Evolutionary conservation across 2,329 filamentous ascomycete genomes (phyloP).

Genomic region (Phialophora expanda): DNA sequence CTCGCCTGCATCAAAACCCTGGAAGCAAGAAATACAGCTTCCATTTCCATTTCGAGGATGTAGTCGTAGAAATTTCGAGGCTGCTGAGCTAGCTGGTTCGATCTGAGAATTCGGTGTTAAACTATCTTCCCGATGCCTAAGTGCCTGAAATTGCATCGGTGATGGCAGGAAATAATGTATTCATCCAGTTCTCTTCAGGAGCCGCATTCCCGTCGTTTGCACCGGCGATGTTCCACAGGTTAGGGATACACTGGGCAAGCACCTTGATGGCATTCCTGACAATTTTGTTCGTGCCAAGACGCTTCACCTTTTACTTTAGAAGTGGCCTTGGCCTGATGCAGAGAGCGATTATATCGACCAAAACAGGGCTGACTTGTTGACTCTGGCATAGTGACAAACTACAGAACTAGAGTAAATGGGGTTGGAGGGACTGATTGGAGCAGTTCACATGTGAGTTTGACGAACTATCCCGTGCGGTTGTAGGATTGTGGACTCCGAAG

Average conservation of each 20-base stretch:
- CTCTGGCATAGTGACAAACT: not conserved
- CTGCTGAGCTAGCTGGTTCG: not conserved
- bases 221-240: not conserved
- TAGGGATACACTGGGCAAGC: not conserved
- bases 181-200: not conserved
- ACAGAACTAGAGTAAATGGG: not conserved
- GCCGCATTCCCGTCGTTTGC: not conserved
- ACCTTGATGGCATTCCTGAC: not conserved
- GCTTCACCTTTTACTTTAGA: not conserved
- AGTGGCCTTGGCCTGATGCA: not conserved
- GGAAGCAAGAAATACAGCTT: too few species aligned
- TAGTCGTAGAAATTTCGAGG: not conserved
- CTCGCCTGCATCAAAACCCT: too few species aligned
- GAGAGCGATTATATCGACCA: not conserved
- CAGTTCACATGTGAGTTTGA: not conserved
- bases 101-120: not conserved
- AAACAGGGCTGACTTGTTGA: not conserved
- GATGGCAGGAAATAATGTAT: not conserved
- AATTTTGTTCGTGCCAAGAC: not conserved
- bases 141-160: not conserved
- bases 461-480: not conserved
- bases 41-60: too few species aligned
- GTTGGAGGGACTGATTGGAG: not conserved
- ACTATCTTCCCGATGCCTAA: not conserved
- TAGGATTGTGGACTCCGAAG: not conserved